Evolutionary conservation across 768 basidiomycete genomes (phyloP).

Genomic region (Favolaschia claudopus): DNA sequence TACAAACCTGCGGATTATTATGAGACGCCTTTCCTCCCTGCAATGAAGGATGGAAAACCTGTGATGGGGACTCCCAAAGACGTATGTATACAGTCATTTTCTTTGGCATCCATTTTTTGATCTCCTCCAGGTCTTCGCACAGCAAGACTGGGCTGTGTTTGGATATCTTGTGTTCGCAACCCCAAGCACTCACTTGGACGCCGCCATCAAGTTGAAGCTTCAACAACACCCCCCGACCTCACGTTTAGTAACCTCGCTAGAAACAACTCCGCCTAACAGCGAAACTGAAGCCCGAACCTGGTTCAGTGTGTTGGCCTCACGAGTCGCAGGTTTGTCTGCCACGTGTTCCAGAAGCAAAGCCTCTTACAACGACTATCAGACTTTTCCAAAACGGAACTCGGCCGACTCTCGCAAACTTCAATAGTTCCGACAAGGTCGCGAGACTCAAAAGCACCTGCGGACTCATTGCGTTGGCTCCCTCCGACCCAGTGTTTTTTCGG

Average conservation of each 20-base stretch:
- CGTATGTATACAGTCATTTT: slow-evolving; percentile 45
- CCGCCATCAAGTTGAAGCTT: slow-evolving; percentile 70
- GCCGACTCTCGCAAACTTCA: slow-evolving; percentile 58
- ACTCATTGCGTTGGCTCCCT: slow-evolving; percentile 53
- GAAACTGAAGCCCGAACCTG: slow-evolving; percentile 63
- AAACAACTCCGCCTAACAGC: slow-evolving; percentile 64
- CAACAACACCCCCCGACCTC: slow-evolving; percentile 71
- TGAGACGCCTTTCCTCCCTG: slow-evolving; percentile 81
- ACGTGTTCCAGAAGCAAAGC: not conserved
- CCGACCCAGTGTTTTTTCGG: slow-evolving; percentile 79
- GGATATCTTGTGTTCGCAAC: slow-evolving; percentile 78
- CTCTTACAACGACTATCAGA: slow-evolving; percentile 45
- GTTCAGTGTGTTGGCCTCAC: slow-evolving; percentile 74
- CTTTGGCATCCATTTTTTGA: not conserved
- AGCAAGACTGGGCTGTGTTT: slow-evolving; percentile 71
- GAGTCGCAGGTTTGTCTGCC: slow-evolving; percentile 60
- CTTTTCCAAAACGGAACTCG: slow-evolving; percentile 64
- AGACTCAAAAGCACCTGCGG: slow-evolving; percentile 35
- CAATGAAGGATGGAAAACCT: slow-evolving; percentile 57
- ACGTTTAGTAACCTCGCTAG: slow-evolving; percentile 65
- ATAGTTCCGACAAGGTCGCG: slow-evolving; percentile 75
- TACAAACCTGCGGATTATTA: slow-evolving; percentile 65
- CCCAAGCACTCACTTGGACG: slow-evolving; percentile 58
- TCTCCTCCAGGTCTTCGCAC: slow-evolving; percentile 68
- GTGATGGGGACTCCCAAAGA: slow-evolving; percentile 71